A percentile compares a stretch with the other conserved stretches of the same genome.
phyloP scores from a whole-genome alignment of 495 filamentous ascomycete species.

The Filosporella fistucella region DNA sequence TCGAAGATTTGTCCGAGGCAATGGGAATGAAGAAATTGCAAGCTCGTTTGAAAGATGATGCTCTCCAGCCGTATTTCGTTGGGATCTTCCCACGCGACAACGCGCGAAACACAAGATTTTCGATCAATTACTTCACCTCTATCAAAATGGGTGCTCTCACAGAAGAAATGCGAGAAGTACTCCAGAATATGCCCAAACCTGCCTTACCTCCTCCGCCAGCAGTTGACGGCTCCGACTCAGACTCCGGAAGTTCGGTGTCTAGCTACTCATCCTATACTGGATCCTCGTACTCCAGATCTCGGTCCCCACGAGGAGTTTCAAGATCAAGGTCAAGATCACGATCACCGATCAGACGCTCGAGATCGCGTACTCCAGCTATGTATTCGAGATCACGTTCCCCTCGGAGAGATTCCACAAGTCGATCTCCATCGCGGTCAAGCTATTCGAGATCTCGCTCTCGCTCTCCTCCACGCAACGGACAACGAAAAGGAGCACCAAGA shows the following conservation, averaged over 20 bases:
- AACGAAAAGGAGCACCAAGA: conserved; percentile 13
- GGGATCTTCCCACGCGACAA: conserved; percentile 91
- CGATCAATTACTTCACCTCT: conserved; percentile 98
- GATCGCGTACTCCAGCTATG: conserved; percentile 28
- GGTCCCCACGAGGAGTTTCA: conserved; percentile 30
- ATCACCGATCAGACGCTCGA: conserved; percentile 8
- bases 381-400: conserved; percentile 32
- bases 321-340: conserved; percentile 25
- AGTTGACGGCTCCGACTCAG: conserved; percentile 51
- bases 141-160: conserved; percentile 94
- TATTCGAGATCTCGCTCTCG: conserved; percentile 11
- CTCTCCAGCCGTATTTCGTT: conserved; percentile 70
- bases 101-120: conserved; percentile 85
- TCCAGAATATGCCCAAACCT: conserved; percentile 82
- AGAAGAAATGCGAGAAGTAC: conserved; percentile 86
- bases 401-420: too few relatives aligned
- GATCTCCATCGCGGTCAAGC: neutral
- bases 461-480: conserved; percentile 30
- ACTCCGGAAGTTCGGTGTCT: conserved; percentile 63
- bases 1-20: conserved; percentile 85
- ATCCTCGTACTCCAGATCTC: conserved; percentile 39
- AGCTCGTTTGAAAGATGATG: conserved; percentile 69
- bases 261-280: conserved; percentile 50
- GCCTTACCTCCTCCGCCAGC: conserved; percentile 61
- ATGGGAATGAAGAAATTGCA: conserved; percentile 78